phyloP scores from a whole-genome alignment of 2,329 filamentous ascomycete species.

The Lanzia echinophila region DNA sequence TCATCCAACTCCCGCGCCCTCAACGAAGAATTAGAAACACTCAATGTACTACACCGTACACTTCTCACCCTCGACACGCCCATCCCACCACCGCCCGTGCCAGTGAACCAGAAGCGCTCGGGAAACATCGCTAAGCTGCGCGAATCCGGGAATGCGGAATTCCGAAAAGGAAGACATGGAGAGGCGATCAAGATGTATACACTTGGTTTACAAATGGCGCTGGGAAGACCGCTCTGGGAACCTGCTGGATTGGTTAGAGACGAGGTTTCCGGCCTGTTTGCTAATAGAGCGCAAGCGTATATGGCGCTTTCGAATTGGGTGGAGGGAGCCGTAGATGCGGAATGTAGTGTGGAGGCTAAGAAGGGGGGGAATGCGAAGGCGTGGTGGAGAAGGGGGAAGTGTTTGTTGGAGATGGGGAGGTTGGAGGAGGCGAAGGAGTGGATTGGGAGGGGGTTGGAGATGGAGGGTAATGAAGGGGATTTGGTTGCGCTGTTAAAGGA shows the following conservation, averaged over 20 bases:
- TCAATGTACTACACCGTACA: slow-evolving; percentile 73
- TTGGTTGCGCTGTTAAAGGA: slow-evolving; percentile 58
- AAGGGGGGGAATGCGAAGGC: slow-evolving; percentile 83
- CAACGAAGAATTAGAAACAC: slow-evolving; percentile 57
- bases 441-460: slow-evolving; percentile 70
- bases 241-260: slow-evolving; percentile 76
- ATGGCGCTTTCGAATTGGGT: slow-evolving; percentile 79
- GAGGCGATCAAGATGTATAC: slow-evolving; percentile 79
- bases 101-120: slow-evolving; percentile 86
- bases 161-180: slow-evolving; percentile 66
- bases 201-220: slow-evolving; percentile 85
- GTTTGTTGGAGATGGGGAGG: slow-evolving; percentile 84
- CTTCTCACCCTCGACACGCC: slow-evolving; percentile 61
- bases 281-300: slow-evolving; percentile 84
- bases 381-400: slow-evolving; percentile 85
- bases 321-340: slow-evolving; percentile 80
- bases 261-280: slow-evolving; percentile 72
- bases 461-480: slow-evolving; percentile 66
- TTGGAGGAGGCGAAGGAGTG: slow-evolving; percentile 76
- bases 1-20: slow-evolving; percentile 44
- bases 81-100: slow-evolving; percentile 76
- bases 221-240: slow-evolving; percentile 79
- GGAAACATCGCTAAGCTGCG: slow-evolving; percentile 86
- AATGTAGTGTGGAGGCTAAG: slow-evolving; percentile 83
- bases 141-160: slow-evolving; percentile 76